Conservation (phyloP, 1,284 basidiomycete genomes). For the Ustilago shanxiensis region DNA sequence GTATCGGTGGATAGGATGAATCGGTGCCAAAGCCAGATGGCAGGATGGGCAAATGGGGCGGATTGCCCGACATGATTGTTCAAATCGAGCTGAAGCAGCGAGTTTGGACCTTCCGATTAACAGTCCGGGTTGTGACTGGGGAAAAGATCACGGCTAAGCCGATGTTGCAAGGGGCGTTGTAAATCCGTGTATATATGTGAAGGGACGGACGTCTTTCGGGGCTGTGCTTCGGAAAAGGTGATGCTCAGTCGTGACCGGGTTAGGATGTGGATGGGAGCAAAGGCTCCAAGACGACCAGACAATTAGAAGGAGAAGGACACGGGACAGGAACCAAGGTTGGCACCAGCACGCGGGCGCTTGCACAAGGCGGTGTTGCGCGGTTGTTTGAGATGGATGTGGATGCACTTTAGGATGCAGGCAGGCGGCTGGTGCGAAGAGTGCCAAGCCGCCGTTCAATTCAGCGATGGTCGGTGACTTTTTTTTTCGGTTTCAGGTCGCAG, state of each 20-base stretch:
- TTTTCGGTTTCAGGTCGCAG: not conserved
- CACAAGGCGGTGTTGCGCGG: too few species aligned
- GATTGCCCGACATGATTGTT: conserved; percentile 33
- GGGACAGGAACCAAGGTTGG: not conserved
- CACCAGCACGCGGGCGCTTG: too few species aligned
- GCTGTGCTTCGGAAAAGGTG: not conserved
- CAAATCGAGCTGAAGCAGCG: not conserved
- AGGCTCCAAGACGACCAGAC: not conserved
- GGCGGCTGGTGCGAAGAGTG: too few species aligned
- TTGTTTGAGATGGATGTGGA: not conserved
- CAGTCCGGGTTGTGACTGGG: not conserved
- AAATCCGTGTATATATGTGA: not conserved
- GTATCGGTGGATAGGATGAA: conserved; percentile 64
- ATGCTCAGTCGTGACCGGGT: not conserved
- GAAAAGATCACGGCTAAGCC: not conserved
- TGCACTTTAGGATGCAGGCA: too few species aligned
- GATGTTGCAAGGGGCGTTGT: not conserved
- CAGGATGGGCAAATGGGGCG: conserved; percentile 48
- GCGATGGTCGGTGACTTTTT: too few species aligned
- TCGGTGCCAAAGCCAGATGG: conserved; percentile 64
- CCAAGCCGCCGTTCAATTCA: too few species aligned
- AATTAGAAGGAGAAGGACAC: too few species aligned
- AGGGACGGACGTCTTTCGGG: not conserved
- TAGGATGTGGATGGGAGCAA: not conserved
- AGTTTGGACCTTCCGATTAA: conserved; percentile 2